A percentile compares a stretch with the other conserved stretches of the same genome.
Conservation (phyloP, 192 early-diverging fungal genomes). For the Rhizoclosmatium globosum region DNA sequence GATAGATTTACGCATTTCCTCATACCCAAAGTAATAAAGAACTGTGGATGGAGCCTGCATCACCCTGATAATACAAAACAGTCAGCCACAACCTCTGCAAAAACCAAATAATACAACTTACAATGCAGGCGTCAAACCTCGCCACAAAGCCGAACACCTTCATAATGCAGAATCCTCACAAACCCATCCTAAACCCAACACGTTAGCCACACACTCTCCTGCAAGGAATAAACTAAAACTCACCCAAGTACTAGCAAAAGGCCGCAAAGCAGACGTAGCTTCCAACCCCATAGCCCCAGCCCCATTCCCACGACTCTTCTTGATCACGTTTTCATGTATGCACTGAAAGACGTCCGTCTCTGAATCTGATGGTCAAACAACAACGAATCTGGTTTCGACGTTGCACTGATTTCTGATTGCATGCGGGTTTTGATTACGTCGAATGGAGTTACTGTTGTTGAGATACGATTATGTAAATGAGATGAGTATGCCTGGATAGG, state of each 20-base stretch:
- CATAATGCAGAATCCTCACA: slow-evolving; percentile 72
- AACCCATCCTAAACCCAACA: slow-evolving; percentile 37
- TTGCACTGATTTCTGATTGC: slow-evolving; percentile 59
- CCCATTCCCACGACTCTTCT: background rate
- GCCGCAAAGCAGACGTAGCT: slow-evolving; percentile 21
- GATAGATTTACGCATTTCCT: slow-evolving; percentile 73
- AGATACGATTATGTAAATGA: slow-evolving; percentile 25
- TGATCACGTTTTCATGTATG: background rate
- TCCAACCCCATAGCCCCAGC: slow-evolving; percentile 10
- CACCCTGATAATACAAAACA: slow-evolving; percentile 36
- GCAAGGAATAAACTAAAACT: too few relatives aligned
- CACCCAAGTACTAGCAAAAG: slow-evolving; percentile 13
- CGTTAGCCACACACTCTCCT: too few relatives aligned
- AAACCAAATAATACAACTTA: slow-evolving; percentile 23
- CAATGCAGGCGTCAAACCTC: slow-evolving; percentile 86
- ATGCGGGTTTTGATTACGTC: slow-evolving; percentile 90
- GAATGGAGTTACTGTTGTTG: slow-evolving; percentile 78
- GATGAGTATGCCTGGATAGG: background rate
- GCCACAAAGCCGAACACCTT: slow-evolving; percentile 87
- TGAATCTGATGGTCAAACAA: slow-evolving; percentile 16
- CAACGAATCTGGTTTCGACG: slow-evolving; percentile 26
- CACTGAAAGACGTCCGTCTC: slow-evolving; percentile 21
- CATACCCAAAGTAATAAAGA: slow-evolving; percentile 96
- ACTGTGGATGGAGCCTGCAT: slow-evolving; percentile 92
- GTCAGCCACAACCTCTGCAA: background rate